These are phyloP conservation scores for Dryas alaskensis DNA, from an alignment of 306 rosid genomes.

Conservation along the genomic window DNA sequence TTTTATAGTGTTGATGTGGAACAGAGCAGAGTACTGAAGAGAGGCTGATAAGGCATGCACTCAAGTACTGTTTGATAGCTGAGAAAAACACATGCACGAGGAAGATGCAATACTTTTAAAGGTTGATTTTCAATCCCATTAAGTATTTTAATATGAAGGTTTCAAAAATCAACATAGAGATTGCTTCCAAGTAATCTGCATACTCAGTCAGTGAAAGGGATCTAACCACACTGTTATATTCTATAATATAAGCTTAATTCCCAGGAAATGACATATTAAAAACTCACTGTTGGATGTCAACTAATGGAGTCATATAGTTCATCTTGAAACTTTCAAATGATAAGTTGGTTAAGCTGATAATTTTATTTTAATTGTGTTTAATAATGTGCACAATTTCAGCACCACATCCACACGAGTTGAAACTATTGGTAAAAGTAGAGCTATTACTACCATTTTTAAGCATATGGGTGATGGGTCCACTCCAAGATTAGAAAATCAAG, in stretches of 20 bases:
- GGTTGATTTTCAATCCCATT: neutral
- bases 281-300: neutral
- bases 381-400: neutral
- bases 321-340: neutral
- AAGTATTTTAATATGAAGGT: neutral
- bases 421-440: neutral
- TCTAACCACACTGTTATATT: neutral
- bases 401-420: too few species aligned
- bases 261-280: neutral
- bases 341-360: neutral
- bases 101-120: neutral
- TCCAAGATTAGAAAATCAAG: neutral
- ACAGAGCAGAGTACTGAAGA: neutral
- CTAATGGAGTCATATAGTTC: neutral
- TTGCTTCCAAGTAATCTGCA: neutral
- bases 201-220: neutral
- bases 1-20: slow-evolving; percentile 9
- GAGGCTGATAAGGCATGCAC: neutral
- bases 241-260: neutral
- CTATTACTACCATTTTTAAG: neutral
- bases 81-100: neutral
- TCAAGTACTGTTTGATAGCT: neutral
- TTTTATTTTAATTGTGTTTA: neutral
- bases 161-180: neutral
- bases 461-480: neutral